Base-by-base conservation (phyloP, 2,329 filamentous ascomycete species). In the Sordariomycetes sp. region DNA sequence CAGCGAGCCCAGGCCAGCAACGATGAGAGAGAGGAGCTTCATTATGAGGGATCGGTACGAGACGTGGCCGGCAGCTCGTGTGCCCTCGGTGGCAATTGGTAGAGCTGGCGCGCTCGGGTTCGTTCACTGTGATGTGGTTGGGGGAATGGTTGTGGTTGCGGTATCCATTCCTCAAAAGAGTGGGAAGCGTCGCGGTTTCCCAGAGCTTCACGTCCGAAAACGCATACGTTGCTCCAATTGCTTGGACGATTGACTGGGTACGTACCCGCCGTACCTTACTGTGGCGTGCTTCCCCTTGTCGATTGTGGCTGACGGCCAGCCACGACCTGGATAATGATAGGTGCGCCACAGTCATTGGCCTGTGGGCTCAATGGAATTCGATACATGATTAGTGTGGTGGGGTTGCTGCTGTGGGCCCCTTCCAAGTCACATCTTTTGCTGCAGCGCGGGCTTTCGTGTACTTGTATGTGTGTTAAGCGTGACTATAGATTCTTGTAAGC, bases 1-100 rank as follows among this genome's bases (percentile, higher is more conserved):
- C 65, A 83, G 71, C 68, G 85, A 76, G 68, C 83, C 83, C 63
- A 81, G 72, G 66, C 84, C 75, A 64, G 80, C 80, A 67, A 82
- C 78, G 67, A 79, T 76, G 69, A 81, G 71, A 64, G 79, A 68
- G 61, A 68, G 67, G 62, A 68, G 68, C 71, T 74, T 74, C 73
- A 75, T 75, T 55, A 62, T 70, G 67, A 61, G 25, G 54, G 51
- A 66, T 61, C 16, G 40, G 55, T 52, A 37, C n/a, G 55, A 48
- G 48, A 57, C 55, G 55, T 52, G 55, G 35, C 55, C 50, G 55
- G 55, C 55, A 57, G 55, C 55, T 57, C 55, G 55, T 37, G 20
- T 57, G 55, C 55, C 55, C 55, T 52, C 50, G 55, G 34, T 35
- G 40, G 24, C 28, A n/a, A 55, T 24, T 3, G 32, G 22, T 18